Base-by-base conservation (phyloP, 306 rosid genomes). In the Prunus fruticosa region DNA sequence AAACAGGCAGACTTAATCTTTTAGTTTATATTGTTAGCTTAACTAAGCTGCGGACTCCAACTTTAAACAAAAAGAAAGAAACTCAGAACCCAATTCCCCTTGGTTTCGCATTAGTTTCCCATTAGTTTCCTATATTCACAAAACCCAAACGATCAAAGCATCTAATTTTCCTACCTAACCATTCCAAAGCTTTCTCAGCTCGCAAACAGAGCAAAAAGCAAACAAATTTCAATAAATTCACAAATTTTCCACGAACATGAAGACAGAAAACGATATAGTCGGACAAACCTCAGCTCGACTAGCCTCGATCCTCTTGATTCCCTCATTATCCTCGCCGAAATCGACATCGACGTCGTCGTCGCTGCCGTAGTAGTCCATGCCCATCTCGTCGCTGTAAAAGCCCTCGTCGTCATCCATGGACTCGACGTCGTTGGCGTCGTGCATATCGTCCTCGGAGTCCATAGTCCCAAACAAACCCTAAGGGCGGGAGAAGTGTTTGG, bases 381-480 rank as follows among this genome's bases (percentile, higher is more conserved):
- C 84, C 27, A 80, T 87, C 28, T 85, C 91, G 27, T 89, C 98
- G 69, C 98, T 87, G 88, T 91, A 91, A 86, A 87, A 91, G 79
- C 88, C 97, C 12, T 93, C 97, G 25, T 88, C 94, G 30, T 72
- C 78, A 11, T 76, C 74, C 32, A 87, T 67, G 34, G 94, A 88
- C 65, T 90, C 96, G 3, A 86, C 46, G 63, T 91, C 97, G 77
- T 90, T 79, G 64, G 98, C 96, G 69, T 91, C 96, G 76, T 87
- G 98, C 93, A 91, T 88, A 84, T 93, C 97, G 53, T 93, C 97
- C 41, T 89, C 97, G 51, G 97, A 89, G 47, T 93, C 97, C 98
- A 93, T 93, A 23, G 14, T 8, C n/a, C 71, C 25, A 8, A 28
- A 19, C 43, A 66, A 66, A 66, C 71, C 71, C 71, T 66, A 43